A percentile compares a stretch with the other conserved stretches of the same genome.
Evolutionary conservation across 2,329 filamentous ascomycete genomes (phyloP).

Genomic region (Colletotrichum spaethianum): DNA sequence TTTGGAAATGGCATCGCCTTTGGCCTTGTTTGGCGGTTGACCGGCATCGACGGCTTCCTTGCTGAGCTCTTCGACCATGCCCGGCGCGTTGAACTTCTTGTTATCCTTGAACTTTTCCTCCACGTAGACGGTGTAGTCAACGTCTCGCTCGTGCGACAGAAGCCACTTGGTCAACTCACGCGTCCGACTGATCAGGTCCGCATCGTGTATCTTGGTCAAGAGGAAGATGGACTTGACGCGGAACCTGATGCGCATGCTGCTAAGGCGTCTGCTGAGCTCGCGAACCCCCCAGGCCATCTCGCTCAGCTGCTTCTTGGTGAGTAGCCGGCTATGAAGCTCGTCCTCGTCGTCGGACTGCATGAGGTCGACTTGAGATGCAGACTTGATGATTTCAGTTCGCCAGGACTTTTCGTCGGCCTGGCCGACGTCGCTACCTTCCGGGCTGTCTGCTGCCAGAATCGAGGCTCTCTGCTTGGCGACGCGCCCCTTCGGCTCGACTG

Average conservation of each 20-base stretch:
- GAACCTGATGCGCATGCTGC: constrained; percentile 85
- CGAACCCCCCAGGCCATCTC: constrained; percentile 98
- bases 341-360: constrained; percentile 47
- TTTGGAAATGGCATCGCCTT: constrained; percentile 54
- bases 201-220: constrained; percentile 92
- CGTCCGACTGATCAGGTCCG: constrained; percentile 82
- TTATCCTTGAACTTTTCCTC: constrained; percentile 82
- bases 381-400: constrained; percentile 63
- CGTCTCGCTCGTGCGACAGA: constrained; percentile 76
- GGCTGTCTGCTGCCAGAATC: constrained; percentile 65
- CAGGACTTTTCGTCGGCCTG: constrained; percentile 71
- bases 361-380: constrained; percentile 58
- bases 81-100: constrained; percentile 80
- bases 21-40: constrained; percentile 51
- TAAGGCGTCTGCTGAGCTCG: constrained; percentile 88
- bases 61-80: constrained; percentile 75
- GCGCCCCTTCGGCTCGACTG: constrained; percentile 56
- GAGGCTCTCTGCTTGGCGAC: constrained; percentile 76
- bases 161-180: constrained; percentile 86
- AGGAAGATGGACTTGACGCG: constrained; percentile 88
- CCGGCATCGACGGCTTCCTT: constrained; percentile 57
- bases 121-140: constrained; percentile 84
- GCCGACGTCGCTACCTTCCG: constrained; percentile 60
- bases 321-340: constrained; percentile 74
- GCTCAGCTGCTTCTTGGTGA: constrained; percentile 94